Evolutionary conservation across 2,329 filamentous ascomycete species (phyloP).

Genomic region (Apiospora kogelbergensis): DNA sequence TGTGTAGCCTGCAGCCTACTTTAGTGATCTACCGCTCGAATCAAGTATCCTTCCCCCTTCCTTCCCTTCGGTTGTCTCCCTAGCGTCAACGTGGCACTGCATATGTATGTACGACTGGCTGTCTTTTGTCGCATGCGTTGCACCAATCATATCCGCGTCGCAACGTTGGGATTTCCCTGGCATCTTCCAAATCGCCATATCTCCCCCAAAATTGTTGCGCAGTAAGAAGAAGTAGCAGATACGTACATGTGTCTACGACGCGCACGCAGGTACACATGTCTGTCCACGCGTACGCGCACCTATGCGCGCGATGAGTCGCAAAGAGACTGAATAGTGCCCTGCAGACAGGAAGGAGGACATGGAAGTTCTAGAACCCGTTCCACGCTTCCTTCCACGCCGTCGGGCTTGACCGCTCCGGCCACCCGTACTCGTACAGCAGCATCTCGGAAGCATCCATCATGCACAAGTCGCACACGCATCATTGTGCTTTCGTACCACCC

Average conservation of each 20-base stretch:
- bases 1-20: neutral
- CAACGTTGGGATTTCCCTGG: neutral
- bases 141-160: neutral
- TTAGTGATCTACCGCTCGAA: neutral
- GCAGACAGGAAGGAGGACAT: neutral
- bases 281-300: too few relatives aligned
- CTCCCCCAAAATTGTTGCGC: too few relatives aligned
- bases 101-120: too few relatives aligned
- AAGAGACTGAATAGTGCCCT: too few relatives aligned
- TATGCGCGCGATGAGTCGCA: too few relatives aligned
- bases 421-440: neutral
- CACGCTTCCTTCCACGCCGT: neutral
- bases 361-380: neutral
- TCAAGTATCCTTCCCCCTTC: neutral
- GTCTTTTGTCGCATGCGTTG: conserved; percentile 1
- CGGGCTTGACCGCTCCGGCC: neutral
- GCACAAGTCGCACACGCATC: neutral
- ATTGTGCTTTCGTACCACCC: neutral
- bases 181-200: neutral
- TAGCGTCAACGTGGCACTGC: neutral
- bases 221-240: too few relatives aligned
- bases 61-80: too few relatives aligned
- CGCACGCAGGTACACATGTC: too few relatives aligned
- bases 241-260: neutral
- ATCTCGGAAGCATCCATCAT: neutral